Evolutionary conservation across 2,329 filamentous ascomycete species (phyloP), one percentile per base, ranked within the genome.

Genomic region (Simplicillium sp.): DNA sequence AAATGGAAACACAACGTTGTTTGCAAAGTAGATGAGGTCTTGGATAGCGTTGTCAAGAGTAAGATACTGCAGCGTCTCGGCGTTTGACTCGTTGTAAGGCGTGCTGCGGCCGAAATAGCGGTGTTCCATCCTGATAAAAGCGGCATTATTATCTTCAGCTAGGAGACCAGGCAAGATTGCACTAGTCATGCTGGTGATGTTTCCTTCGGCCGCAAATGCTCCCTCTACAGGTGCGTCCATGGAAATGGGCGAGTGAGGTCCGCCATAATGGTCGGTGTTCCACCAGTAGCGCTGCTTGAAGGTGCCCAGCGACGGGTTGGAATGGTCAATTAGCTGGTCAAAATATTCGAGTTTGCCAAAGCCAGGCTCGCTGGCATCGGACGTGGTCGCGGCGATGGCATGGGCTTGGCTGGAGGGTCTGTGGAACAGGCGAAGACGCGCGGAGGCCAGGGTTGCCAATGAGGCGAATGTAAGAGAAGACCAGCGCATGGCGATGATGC

Each of bases 221-320:
- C 75, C 80, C 62, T 92, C 86, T 20, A 84, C 84, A 59, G 65
- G 53, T 7, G 73, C 72, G 36, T 80, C 71, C 8, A 92, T 66
- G 8, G 90, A 71, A 46, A 92, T 82, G 17, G 92, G 82, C 0
- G 86, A 85, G 0, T 85, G 86, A 9, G 86, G 86, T 0, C 73
- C 66, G 53, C 79, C 70, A 64, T 89, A 92, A 64, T 82, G 73
- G 31, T 72, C 73, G 6, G 79, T 76, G 55, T 89, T 85, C 51
- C 87, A 88, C 79, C 80, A 92, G 65, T 89, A 94, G 9, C 85
- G 75, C 38, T 87, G 67, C 31, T 73, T 59, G 58, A 88, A 92
- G 3, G 65, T 75, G 29, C 61, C 81, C 11, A 75, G 56, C n/a
- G 58, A 58, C 1, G 73, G 73, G 47, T 77, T 60, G 4, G 64